Base-by-base conservation (phyloP, 805 yeast species). In the Zygosaccharomyces kombuchaensis region DNA sequence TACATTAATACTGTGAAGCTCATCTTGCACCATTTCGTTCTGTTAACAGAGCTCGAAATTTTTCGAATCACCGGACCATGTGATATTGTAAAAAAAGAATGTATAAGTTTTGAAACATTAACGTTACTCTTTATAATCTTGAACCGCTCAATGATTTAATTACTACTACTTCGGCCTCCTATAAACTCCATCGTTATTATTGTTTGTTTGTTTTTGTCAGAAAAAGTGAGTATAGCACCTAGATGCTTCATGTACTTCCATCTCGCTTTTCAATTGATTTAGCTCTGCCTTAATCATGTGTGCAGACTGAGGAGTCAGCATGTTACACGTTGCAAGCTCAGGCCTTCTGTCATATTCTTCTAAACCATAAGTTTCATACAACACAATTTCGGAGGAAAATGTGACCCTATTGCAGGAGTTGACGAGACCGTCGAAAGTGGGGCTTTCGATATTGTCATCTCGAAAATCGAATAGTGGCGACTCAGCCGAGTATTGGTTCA, bases 321-420 rank as follows among this genome's bases (percentile, higher is more conserved):
- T 88, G 65, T 90, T 88, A 68, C 97, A 91, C 2, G 97, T 89
- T 2, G 96, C 95, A 23, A 82, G 73, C 51, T 89, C 97, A 0
- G 97, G 96, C 53, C 82, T 88, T 57, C 99, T 80, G 65, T 91
- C 97, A 65, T 91, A 91, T 53, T 86, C 96, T 14, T 77, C 81
- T 30, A 82, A 81, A 47, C 82, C 77, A 64, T 84, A 88, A 0
- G 96, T 91, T 49, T 88, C 95, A 65, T 82, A 91, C 35, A 93
- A 75, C 6, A 87, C 76, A 46, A 93, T 87, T 55, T 88, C 74
- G 1, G 95, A 82, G 4, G 95, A 84, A 66, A 91, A 91, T 40
- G 78, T 63, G 9, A 83, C 87, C 12, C 38, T 51, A 9, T 43
- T 22, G 21, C 36, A 12, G 9, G 38, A 27, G 6, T 16, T 26